Base-by-base conservation (phyloP, 148 eudicot species). In the Selenicereus undatus region DNA sequence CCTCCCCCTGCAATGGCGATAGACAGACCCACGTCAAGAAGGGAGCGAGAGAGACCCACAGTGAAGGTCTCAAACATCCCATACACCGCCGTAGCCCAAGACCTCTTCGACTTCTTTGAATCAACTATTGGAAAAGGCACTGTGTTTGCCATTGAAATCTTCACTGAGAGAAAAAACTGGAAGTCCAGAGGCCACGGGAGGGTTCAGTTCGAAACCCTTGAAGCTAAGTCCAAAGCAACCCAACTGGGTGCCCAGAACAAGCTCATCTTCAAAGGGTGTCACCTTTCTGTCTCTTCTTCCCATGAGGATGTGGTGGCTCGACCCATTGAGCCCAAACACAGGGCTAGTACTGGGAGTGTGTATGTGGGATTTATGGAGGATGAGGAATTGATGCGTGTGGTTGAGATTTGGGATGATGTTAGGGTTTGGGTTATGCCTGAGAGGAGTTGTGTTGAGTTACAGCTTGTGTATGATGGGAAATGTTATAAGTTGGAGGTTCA, bases 201-300 rank as follows among this genome's bases (percentile, higher is more conserved):
- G 1, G 90, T 92, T 27, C 99, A 96, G 39, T 95, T 95, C 82
- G 92, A 92, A 42, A 88, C 97, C 91, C 92, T 87, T 35, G 87
- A 82, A 14, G 60, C 84, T 14, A 95, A 92, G 70, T 54, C 82
- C 5, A 60, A 77, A 39, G 97, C 98, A 36, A 29, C 79, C 10
- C 48, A 80, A 4, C 83, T 93, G 4, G 85, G 83, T 18, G 39
- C 26, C 0, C 76, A 85, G 4, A 83, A 86, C 1, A 79, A 79
- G 30, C 93, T 95, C 22, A 5, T 85, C 43, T 93, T 96, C 79
- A 86, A 83, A 66, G 93, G 97, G 54, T 81, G 26, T 29, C 16
- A n/a, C 4, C 89, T 95, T 60, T 74, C 84, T 9, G 72, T 96
- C 9, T 71, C 87, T 6, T 13, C 35, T 32, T 91, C 95, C 8